Base-by-base conservation (phyloP, 805 yeast species). In the Komagataella pseudopastoris region DNA sequence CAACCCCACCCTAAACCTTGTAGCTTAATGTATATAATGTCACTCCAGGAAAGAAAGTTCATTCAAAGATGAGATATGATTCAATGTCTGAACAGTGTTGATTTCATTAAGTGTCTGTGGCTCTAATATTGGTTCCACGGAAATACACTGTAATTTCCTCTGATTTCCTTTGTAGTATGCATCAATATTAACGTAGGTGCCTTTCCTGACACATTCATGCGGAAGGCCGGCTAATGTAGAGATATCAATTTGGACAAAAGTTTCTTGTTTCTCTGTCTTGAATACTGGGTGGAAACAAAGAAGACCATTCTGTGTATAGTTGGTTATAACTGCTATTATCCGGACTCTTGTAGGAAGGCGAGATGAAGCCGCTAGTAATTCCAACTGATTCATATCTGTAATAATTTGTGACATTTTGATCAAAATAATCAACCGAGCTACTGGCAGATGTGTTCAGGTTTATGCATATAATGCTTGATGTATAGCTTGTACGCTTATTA, bases 1-100 rank as follows among this genome's bases (percentile, higher is more conserved):
- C 68, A 1, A 59, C 61, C 17, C 57, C 47, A 14, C 39, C 39
- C n/a, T 30, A 30, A 30, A 8, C 5, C 14, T 3, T 30, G 39
- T 30, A 10, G 6, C 39, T 30, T 14, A 30, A 7, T 30, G 39
- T 30, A 30, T 30, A 6, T 30, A 10, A 30, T 4, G n/a, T 30
- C 39, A 30, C 14, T 10, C 14, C 39, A 30, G 6, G 4, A 30
- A 30, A 4, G 39, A 30, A 4, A 30, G 39, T 10, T 30, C 39
- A 10, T 30, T 30, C 12, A 30, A 8, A 14, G 39, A 30, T 4
- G 39, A 30, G 10, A 30, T 30, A 2, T 10, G 39, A 10, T 30
- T 30, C 14, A 30, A 14, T 8, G 14, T 30, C 39, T 30, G 39
- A 30, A 30, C 39, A 30, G 39, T 30, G 39, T 30, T 30, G 14